These are phyloP conservation scores for Neospora caninum DNA, from an alignment of 169 alveolate genomes.

Conservation along the genomic window DNA sequence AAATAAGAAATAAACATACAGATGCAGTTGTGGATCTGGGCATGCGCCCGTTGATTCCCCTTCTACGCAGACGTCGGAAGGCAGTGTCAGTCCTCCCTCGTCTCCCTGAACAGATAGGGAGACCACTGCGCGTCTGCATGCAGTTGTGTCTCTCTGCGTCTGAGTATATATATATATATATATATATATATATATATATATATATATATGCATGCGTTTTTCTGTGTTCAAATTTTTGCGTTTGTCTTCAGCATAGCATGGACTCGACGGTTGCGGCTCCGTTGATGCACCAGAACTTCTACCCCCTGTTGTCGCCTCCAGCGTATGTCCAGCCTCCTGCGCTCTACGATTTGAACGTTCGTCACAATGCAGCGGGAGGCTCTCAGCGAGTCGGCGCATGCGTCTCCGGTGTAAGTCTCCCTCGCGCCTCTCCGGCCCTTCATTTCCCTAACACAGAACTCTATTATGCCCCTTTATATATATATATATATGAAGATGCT, in stretches of 20 bases:
- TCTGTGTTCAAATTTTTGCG: no score
- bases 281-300: slow-evolving; percentile 58
- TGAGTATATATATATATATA: no score
- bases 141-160: no score
- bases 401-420: background rate
- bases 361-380: background rate
- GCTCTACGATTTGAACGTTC: background rate
- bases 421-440: background rate
- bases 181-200: no score
- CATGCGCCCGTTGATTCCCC: no score
- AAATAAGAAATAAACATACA: background rate
- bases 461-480: no score
- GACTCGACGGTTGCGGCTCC: slow-evolving; percentile 60
- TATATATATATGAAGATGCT: no score
- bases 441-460: no score
- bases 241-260: slow-evolving; percentile 44
- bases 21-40: background rate
- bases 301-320: slow-evolving; percentile 23
- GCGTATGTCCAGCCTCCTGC: background rate
- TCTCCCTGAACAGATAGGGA: no score
- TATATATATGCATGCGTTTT: no score
- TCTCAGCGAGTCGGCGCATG: background rate
- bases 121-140: no score
- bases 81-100: background rate
- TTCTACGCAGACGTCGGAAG: background rate